These are phyloP conservation scores for Crucihimalaya himalaica DNA, from an alignment of 345 rosid species.

Conservation along the genomic window DNA sequence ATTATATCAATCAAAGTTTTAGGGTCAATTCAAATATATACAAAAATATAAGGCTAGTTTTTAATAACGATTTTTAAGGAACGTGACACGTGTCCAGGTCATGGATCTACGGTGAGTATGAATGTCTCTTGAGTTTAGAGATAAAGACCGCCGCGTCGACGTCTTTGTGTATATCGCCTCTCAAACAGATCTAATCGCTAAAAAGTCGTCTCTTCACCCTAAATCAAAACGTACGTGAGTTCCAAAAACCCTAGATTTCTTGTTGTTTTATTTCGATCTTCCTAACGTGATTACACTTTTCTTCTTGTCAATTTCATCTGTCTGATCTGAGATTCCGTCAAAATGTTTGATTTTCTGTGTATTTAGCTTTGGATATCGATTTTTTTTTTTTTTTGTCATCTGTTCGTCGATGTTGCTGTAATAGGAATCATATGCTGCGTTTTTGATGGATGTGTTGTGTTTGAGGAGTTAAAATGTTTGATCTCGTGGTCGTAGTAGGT, in stretches of 20 bases:
- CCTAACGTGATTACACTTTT: background rate
- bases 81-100: slow-evolving; percentile 30
- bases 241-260: slow-evolving; percentile 27
- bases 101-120: slow-evolving; percentile 22
- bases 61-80: background rate
- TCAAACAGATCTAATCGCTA: slow-evolving; percentile 38
- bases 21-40: background rate
- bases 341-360: slow-evolving; percentile 1
- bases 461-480: background rate
- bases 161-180: slow-evolving; percentile 34
- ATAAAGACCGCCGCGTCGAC: slow-evolving; percentile 27
- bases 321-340: slow-evolving; percentile 8
- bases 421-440: background rate
- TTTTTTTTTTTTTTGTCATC: background rate
- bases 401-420: background rate
- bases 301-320: background rate
- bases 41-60: background rate
- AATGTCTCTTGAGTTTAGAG: slow-evolving; percentile 15
- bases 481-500: background rate
- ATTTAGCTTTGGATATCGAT: too few species aligned
- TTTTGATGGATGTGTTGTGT: background rate
- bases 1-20: background rate
- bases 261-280: background rate
- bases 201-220: slow-evolving; percentile 18
- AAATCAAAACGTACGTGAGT: slow-evolving; percentile 14